Percentiles rank a stretch among this genome's conserved stretches.
These are phyloP conservation scores for Intubia oerlemansii DNA, from an alignment of 2,329 filamentous ascomycete species.

Conservation along the genomic window DNA sequence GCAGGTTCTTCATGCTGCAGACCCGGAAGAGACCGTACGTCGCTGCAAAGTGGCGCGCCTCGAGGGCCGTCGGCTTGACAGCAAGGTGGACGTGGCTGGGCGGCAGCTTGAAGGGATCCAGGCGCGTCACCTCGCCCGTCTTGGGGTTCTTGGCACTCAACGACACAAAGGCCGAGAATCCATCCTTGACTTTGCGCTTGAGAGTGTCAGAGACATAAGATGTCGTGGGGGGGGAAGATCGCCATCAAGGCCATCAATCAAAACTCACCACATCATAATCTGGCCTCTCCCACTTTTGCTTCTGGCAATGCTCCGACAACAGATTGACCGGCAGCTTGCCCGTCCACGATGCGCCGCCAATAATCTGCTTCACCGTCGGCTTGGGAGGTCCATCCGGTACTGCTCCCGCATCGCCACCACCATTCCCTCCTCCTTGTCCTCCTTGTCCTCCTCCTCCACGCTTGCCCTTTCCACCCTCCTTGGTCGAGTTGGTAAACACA, in stretches of 20 bases:
- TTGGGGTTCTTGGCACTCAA: conserved; percentile 58
- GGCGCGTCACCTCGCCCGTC: conserved; percentile 51
- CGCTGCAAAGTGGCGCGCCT: conserved; percentile 84
- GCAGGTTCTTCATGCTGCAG: conserved; percentile 87
- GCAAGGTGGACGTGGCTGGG: conserved; percentile 56
- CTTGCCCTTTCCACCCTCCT: conserved; percentile 23
- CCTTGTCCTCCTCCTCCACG: background rate
- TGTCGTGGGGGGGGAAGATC: background rate
- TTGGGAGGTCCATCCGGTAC: conserved; percentile 31
- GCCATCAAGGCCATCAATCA: background rate
- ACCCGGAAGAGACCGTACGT: conserved; percentile 82
- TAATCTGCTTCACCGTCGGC: conserved; percentile 55
- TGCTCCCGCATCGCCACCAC: too few species aligned
- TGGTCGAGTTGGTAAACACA: conserved; percentile 35
- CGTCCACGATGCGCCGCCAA: conserved; percentile 91
- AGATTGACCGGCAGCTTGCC: conserved; percentile 90
- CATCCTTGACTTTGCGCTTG: conserved; percentile 47
- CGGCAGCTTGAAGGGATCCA: conserved; percentile 70
- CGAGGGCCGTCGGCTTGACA: conserved; percentile 56
- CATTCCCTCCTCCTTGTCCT: background rate
- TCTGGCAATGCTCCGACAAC: conserved; percentile 84
- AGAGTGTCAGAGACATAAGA: too few species aligned
- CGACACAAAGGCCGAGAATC: conserved; percentile 63
- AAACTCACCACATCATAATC: conserved; percentile 59
- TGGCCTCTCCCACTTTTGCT: conserved; percentile 85